Evolutionary conservation across 2,329 filamentous ascomycete species (phyloP), one percentile per base, ranked within the genome.

Genomic region (Ramularia endophylla): DNA sequence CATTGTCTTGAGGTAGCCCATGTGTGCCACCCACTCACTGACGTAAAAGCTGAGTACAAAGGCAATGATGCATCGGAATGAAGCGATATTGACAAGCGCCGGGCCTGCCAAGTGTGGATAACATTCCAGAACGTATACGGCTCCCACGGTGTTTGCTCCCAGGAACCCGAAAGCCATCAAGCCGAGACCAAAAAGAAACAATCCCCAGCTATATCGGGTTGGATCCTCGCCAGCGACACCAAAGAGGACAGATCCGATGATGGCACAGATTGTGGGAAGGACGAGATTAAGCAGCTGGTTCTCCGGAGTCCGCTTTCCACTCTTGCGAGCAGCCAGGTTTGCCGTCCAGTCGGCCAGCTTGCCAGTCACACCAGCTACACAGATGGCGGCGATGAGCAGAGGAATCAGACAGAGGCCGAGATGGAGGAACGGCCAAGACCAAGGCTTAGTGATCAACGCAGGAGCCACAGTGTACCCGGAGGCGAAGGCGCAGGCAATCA

Each of bases 101-200:
- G 57, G 57, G 7, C 57, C 57, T 6, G 57, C 57, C 40, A 58
- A 48, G 34, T 59, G 55, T 13, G 57, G 56, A 38, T 60, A 60
- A 44, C 48, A 53, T 40, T 60, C 57, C 2, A 60, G 46, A 8
- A 59, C 52, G 35, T 59, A 60, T n/a, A 60, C 57, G 2, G 55
- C 51, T 9, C 55, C 51, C 27, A 60, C 51, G 5, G 57, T 59
- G 27, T 58, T 60, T 4, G 54, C 53, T 8, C 53, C 52, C 1
- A 60, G 48, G 43, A 58, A 59, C 8, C 56, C 54, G 34, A 60
- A 57, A 2, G 53, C 50, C 40, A 59, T 56, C 19, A 58, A 44
- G 13, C 55, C 56, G 8, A 58, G 43, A 8, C 52, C 57, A 12
- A 54, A 29, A 8, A 60, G 44, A 47, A 60, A 52, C 30, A 58